Evolutionary conservation across 805 yeast genomes (phyloP).

Genomic region (Jamesozyma jinghongensis): DNA sequence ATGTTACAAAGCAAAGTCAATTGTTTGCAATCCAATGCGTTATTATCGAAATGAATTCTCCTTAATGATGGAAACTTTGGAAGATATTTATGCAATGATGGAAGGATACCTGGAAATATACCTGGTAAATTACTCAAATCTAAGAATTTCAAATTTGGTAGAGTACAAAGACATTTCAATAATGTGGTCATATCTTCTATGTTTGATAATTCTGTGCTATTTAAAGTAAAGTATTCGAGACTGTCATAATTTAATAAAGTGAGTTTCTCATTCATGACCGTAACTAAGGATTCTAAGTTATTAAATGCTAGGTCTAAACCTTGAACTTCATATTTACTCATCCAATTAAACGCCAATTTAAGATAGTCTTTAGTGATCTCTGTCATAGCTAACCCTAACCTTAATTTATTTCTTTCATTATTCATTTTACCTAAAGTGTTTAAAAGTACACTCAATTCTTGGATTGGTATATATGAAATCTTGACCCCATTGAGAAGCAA

Average conservation of each 20-base stretch:
- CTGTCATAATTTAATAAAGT: conserved; percentile 14
- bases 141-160: conserved; percentile 56
- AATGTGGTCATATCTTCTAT: conserved; percentile 42
- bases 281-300: conserved; percentile 38
- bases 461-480: conserved; percentile 39
- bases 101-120: conserved; percentile 54
- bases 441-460: conserved; percentile 46
- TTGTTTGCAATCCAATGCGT: conserved; percentile 47
- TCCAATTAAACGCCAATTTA: conserved; percentile 49
- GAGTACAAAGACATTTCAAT: conserved; percentile 41
- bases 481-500: conserved; percentile 71
- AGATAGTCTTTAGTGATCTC: conserved; percentile 52
- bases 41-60: conserved; percentile 64
- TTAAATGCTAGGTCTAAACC: conserved; percentile 85
- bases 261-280: conserved; percentile 19
- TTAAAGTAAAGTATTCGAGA: conserved; percentile 49
- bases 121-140: conserved; percentile 66
- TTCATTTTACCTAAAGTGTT: conserved; percentile 43
- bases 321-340: conserved; percentile 32
- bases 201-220: conserved; percentile 50
- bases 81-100: conserved; percentile 49
- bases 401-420: conserved; percentile 15
- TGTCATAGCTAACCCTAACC: conserved; percentile 72
- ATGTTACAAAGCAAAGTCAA: conserved; percentile 56
- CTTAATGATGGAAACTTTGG: conserved; percentile 59